These are phyloP conservation scores for Boehmeria nivea DNA, from an alignment of 306 rosid species.

Conservation along the genomic window DNA sequence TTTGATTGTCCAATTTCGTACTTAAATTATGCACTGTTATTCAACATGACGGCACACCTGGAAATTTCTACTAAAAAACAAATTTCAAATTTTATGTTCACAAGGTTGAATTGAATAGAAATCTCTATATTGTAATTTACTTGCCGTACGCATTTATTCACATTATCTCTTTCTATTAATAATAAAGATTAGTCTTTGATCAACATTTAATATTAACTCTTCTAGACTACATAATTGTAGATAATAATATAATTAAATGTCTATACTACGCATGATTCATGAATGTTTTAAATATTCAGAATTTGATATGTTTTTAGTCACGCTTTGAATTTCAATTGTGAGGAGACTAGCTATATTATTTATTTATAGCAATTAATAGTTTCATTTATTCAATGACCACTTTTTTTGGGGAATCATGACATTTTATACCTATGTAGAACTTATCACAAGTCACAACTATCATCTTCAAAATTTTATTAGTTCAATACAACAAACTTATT, in stretches of 20 bases:
- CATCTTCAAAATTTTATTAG: background rate
- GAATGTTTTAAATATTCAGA: background rate
- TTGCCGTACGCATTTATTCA: no score
- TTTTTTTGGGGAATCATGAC: background rate
- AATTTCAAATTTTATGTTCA: background rate
- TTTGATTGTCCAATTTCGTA: background rate
- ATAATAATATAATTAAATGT: background rate
- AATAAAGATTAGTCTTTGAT: no score
- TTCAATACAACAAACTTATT: background rate
- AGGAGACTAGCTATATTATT: background rate
- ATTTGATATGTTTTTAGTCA: background rate
- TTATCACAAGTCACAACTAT: background rate
- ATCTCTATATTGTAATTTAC: no score
- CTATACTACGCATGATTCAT: slow-evolving; percentile 1
- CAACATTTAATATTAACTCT: background rate
- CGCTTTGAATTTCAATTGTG: background rate
- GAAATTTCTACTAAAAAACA: background rate
- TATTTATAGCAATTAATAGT: background rate
- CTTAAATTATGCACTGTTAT: background rate
- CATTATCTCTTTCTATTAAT: no score
- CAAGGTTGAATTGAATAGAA: background rate
- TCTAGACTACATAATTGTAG: background rate
- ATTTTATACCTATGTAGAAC: background rate
- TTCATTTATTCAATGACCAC: background rate
- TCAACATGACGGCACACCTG: background rate